Conservation (phyloP, 2,329 filamentous ascomycete species). For the Sporothrix pallida region DNA sequence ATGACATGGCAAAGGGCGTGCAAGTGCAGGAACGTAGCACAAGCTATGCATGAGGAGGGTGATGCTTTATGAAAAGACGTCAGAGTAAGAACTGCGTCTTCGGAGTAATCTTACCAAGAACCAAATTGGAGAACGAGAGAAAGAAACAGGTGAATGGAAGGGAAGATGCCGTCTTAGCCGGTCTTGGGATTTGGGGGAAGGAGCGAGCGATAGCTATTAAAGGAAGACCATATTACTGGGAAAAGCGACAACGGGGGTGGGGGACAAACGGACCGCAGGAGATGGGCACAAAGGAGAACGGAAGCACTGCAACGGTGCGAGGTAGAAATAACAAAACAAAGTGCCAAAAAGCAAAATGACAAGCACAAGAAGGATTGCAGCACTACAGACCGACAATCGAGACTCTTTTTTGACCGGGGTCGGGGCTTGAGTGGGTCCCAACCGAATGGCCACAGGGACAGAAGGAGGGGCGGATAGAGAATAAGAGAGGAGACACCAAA, state of each 20-base stretch:
- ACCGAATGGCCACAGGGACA: slow-evolving; percentile 1
- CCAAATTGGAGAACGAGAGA: slow-evolving; percentile 10
- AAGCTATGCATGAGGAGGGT: not conserved
- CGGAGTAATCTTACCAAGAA: not conserved
- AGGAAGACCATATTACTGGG: not conserved
- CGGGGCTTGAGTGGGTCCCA: not conserved
- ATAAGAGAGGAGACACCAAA: slow-evolving; percentile 5
- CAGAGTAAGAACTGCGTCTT: not conserved
- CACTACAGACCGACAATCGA: not conserved
- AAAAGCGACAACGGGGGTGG: slow-evolving; percentile 1
- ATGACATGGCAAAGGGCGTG: not conserved
- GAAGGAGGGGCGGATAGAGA: slow-evolving; percentile 25
- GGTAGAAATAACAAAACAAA: not conserved
- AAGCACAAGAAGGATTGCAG: not conserved
- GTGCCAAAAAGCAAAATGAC: not conserved
- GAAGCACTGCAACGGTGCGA: slow-evolving; percentile 1
- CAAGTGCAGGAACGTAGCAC: not conserved
- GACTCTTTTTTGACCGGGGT: slow-evolving; percentile 6
- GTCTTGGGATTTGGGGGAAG: not conserved
- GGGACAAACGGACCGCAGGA: not conserved
- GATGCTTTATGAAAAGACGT: too few species aligned
- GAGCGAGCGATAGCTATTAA: not conserved
- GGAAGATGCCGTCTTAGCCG: slow-evolving; percentile 30
- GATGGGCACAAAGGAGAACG: not conserved
- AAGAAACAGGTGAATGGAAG: not conserved